Evolutionary conservation across 768 basidiomycete species (phyloP).

Genomic region (Leccinum arenicola): DNA sequence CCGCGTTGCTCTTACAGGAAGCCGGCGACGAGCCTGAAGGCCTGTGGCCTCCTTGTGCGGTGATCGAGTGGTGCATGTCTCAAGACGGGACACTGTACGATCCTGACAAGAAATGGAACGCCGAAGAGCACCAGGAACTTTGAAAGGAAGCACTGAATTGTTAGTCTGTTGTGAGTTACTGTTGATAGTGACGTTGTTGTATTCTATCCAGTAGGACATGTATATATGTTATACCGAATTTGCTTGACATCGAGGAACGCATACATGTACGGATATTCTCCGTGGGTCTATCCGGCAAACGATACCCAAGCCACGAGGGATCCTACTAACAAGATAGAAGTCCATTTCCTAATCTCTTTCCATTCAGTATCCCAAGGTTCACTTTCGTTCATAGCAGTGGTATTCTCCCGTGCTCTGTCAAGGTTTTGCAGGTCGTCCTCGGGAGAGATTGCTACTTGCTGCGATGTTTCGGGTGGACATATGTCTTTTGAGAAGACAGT

Average conservation of each 20-base stretch:
- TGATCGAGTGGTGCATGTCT: constrained; percentile 54
- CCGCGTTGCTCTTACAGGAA: constrained; percentile 63
- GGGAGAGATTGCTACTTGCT: not conserved
- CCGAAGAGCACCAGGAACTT: constrained; percentile 10
- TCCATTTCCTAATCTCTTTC: constrained; percentile 31
- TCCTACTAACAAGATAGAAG: constrained; percentile 24
- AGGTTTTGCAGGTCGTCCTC: not conserved
- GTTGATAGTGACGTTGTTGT: not conserved
- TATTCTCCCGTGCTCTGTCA: not conserved
- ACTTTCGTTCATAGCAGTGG: not conserved
- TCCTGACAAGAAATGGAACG: constrained; percentile 25
- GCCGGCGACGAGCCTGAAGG: constrained; percentile 65
- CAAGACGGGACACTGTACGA: constrained; percentile 51
- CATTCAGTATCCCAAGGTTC: constrained; percentile 16
- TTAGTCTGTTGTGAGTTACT: not conserved
- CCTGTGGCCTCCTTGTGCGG: constrained; percentile 54
- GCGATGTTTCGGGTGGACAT: not conserved
- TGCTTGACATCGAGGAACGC: not conserved
- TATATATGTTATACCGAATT: not conserved
- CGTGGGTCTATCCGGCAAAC: constrained; percentile 10
- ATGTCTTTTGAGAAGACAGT: not conserved
- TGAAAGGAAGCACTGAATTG: not conserved
- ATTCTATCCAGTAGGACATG: not conserved
- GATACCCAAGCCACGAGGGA: constrained; percentile 31
- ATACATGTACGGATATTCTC: not conserved